Evolutionary conservation across 768 basidiomycete species (phyloP).

Genomic region (Boletus rubropictus): DNA sequence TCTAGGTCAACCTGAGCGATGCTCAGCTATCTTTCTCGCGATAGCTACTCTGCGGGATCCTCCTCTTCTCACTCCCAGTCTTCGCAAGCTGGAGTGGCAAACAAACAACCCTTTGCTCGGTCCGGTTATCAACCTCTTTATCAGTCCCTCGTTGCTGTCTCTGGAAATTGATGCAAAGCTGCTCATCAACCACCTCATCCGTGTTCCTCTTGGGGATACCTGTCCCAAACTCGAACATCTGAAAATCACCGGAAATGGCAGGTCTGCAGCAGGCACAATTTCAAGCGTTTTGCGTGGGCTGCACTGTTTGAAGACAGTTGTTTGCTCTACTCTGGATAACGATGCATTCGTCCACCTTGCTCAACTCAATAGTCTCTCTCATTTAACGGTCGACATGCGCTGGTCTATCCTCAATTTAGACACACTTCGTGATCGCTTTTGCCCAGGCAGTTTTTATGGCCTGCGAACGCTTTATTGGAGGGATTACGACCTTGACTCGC

Average conservation of each 20-base stretch:
- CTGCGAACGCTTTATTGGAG: conserved; percentile 20
- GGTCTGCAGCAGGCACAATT: conserved; percentile 7
- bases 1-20: background rate
- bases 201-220: conserved; percentile 8
- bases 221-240: conserved; percentile 17
- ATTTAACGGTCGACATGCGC: conserved; percentile 19
- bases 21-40: conserved; percentile 8
- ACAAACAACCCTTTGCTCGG: background rate
- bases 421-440: conserved; percentile 9
- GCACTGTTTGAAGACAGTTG: conserved; percentile 9
- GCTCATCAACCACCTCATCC: conserved; percentile 7
- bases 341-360: conserved; percentile 23
- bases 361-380: conserved; percentile 16
- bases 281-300: conserved; percentile 14
- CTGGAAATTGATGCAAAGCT: conserved; percentile 23
- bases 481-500: conserved; percentile 14
- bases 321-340: conserved; percentile 19
- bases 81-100: conserved; percentile 19
- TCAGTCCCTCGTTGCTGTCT: conserved; percentile 16
- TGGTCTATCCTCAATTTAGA: conserved; percentile 18
- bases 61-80: conserved; percentile 21
- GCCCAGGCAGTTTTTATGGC: conserved; percentile 9
- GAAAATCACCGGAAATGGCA: conserved; percentile 21
- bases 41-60: conserved; percentile 15
- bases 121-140: conserved; percentile 18